A percentile compares a stretch with the other conserved stretches of the same genome.
phyloP scores from a whole-genome alignment of 2,329 filamentous ascomycete genomes.

The Apiospora arundinis region DNA sequence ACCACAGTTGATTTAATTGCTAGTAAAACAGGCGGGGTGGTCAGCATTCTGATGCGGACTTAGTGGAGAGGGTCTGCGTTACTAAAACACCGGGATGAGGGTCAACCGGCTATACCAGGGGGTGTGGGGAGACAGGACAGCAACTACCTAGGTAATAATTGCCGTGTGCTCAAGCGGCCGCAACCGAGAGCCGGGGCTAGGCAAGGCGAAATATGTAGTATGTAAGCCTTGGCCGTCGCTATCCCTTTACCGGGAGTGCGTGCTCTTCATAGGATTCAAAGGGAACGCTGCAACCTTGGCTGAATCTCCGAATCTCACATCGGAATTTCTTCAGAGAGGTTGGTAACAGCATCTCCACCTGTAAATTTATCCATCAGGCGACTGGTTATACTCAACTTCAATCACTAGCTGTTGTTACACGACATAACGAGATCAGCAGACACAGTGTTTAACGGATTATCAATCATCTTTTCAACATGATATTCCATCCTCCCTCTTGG shows the following conservation, averaged over 20 bases:
- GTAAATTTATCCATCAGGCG: not conserved
- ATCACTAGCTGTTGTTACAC: not conserved
- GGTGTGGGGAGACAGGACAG: not conserved
- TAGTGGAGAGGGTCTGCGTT: slow-evolving; percentile 6
- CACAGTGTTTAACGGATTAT: not conserved
- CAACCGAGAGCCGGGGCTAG: no score
- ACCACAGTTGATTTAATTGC: not conserved
- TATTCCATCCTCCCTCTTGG: slow-evolving; percentile 27
- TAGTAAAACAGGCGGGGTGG: slow-evolving; percentile 2
- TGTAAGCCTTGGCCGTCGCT: not conserved
- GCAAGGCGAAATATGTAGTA: not conserved
- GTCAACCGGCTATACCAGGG: not conserved
- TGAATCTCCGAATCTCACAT: not conserved
- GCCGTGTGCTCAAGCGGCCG: not conserved
- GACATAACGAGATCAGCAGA: not conserved
- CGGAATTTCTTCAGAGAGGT: not conserved
- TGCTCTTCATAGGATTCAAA: not conserved
- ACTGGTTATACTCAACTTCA: not conserved
- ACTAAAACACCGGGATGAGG: not conserved
- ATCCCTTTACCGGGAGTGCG: not conserved
- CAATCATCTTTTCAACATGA: slow-evolving; percentile 22
- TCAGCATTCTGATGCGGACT: not conserved
- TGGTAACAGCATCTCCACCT: not conserved
- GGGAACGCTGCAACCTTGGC: not conserved
- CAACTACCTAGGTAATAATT: slow-evolving; percentile 14